Conservation (phyloP, 257 asterid species). For the Rauvolfia tetraphylla region DNA sequence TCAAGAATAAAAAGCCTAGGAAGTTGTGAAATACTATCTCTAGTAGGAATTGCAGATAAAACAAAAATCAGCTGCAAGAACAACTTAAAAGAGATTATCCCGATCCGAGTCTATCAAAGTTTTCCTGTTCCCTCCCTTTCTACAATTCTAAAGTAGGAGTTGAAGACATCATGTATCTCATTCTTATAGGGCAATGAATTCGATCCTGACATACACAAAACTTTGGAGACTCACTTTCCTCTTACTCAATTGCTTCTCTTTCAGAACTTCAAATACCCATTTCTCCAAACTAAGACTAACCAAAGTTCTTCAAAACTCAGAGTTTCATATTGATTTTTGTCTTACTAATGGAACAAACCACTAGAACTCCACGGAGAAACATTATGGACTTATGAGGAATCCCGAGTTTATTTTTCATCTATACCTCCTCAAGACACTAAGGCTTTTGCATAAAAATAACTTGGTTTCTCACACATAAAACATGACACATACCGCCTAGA, state of each 20-base stretch:
- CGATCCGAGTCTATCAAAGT: no score
- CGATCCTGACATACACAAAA: background rate
- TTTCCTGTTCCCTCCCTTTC: background rate
- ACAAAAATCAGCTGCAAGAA: background rate
- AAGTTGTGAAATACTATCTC: no score
- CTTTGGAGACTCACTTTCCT: background rate
- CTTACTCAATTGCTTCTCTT: slow-evolving; percentile 6
- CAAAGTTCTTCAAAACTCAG: slow-evolving; percentile 20
- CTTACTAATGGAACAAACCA: background rate
- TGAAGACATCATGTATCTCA: slow-evolving; percentile 12
- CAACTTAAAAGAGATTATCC: no score
- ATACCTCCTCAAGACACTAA: slow-evolving; percentile 15
- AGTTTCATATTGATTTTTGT: slow-evolving; percentile 8
- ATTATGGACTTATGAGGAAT: slow-evolving; percentile 15
- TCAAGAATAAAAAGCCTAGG: background rate
- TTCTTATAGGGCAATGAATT: slow-evolving; percentile 25
- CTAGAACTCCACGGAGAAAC: slow-evolving; percentile 21
- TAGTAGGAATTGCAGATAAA: background rate
- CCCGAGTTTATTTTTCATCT: slow-evolving; percentile 21
- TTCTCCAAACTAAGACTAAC: no score
- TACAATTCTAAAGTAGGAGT: background rate
- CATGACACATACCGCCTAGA: background rate
- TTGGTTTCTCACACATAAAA: slow-evolving; percentile 7
- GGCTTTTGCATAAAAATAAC: background rate
- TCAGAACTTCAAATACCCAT: no score